Evolutionary conservation across 169 alveolate species (phyloP).

Genomic region (Babesia caballi): DNA sequence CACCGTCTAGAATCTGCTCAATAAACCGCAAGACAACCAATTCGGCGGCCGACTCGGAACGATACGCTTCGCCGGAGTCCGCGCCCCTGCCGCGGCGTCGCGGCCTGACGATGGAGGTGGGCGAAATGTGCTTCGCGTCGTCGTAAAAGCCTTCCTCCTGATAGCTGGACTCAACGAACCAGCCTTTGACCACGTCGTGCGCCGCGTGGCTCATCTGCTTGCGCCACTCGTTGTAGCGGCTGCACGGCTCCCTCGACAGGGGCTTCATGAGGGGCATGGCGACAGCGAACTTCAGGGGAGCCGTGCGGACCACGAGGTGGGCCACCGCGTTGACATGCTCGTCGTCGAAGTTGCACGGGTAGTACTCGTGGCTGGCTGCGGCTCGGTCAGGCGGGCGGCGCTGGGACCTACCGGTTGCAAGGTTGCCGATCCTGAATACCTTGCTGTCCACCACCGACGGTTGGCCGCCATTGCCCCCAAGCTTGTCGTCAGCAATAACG

Average conservation of each 20-base stretch:
- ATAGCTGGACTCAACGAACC: slow-evolving; percentile 1
- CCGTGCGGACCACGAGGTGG: neutral
- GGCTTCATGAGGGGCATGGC: neutral
- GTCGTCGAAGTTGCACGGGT: slow-evolving; percentile 11
- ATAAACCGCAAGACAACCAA: neutral
- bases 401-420: neutral
- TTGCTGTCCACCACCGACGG: slow-evolving; percentile 1
- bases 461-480: neutral
- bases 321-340: slow-evolving; percentile 3
- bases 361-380: neutral
- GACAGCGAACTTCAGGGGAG: neutral
- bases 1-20: neutral
- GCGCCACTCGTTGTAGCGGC: neutral
- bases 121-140: neutral
- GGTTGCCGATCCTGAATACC: slow-evolving; percentile 5
- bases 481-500: neutral
- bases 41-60: neutral
- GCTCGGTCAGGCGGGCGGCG: neutral
- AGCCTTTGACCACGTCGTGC: neutral
- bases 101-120: neutral
- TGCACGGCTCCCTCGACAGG: neutral
- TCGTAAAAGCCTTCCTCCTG: neutral
- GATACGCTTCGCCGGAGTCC: neutral
- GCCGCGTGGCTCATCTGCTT: neutral
- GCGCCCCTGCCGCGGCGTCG: neutral